A percentile compares a stretch with the other conserved stretches of the same genome.
Conservation (phyloP, 1,284 basidiomycete species). For the Cystobasidiaceae sp. region DNA sequence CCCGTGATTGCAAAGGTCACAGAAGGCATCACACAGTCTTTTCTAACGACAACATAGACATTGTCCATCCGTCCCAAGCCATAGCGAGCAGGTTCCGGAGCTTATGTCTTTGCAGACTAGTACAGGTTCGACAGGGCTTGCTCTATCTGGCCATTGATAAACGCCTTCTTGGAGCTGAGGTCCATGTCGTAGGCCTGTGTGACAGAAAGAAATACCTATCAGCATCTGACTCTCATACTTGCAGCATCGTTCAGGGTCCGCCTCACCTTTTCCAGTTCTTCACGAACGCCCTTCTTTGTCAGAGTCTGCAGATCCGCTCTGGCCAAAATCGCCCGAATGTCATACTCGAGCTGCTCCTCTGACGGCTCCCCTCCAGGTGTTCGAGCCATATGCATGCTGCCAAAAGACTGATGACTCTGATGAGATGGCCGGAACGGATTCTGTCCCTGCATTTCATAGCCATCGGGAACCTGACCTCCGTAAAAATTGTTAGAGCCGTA, state of each 20-base stretch:
- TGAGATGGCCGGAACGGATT: slow-evolving; percentile 17
- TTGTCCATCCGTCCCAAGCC: not conserved
- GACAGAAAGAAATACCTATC: not conserved
- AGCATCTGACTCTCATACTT: not conserved
- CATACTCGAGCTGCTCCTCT: slow-evolving; percentile 29
- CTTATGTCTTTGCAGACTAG: no score
- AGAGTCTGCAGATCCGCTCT: slow-evolving; percentile 77
- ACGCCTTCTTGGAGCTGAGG: slow-evolving; percentile 47
- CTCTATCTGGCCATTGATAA: slow-evolving; percentile 50
- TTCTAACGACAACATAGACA: not conserved
- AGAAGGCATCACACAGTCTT: no score
- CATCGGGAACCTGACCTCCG: not conserved
- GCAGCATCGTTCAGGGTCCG: not conserved
- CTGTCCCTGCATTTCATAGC: slow-evolving; percentile 26
- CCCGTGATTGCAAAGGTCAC: no score
- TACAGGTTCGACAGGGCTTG: slow-evolving; percentile 30
- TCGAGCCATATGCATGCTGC: slow-evolving; percentile 4
- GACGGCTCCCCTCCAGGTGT: slow-evolving; percentile 5
- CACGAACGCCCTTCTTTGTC: slow-evolving; percentile 80
- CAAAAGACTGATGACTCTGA: slow-evolving; percentile 2
- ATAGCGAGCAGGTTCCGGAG: not conserved
- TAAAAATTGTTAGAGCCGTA: not conserved
- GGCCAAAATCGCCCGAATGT: slow-evolving; percentile 65
- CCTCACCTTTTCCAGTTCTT: slow-evolving; percentile 52
- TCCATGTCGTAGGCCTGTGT: slow-evolving; percentile 41